phyloP scores from a whole-genome alignment of 495 filamentous ascomycete genomes.

The Lichenothelia convexa region DNA sequence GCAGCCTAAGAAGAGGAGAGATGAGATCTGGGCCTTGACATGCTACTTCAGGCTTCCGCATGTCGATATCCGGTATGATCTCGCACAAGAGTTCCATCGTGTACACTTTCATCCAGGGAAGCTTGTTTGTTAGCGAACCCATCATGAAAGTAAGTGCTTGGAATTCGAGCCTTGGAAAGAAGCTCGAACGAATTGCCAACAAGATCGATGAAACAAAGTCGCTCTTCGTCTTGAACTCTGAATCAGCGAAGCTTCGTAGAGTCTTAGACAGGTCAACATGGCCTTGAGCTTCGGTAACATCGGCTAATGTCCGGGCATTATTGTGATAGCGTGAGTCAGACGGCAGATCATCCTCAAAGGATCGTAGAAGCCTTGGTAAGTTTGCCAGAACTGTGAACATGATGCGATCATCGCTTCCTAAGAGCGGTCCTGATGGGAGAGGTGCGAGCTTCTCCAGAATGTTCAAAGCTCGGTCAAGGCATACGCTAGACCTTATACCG shows the following conservation, averaged over 20 bases:
- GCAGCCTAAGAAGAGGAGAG: slow-evolving; percentile 70
- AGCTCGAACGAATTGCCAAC: slow-evolving; percentile 56
- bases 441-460: slow-evolving; percentile 59
- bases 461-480: slow-evolving; percentile 55
- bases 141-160: slow-evolving; percentile 76
- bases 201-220: slow-evolving; percentile 66
- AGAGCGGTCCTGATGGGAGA: slow-evolving; percentile 61
- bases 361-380: slow-evolving; percentile 67
- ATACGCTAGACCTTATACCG: slow-evolving; percentile 71
- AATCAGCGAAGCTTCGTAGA: slow-evolving; percentile 50
- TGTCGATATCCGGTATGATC: slow-evolving; percentile 79
- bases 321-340: slow-evolving; percentile 35
- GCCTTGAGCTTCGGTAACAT: slow-evolving; percentile 53
- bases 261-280: slow-evolving; percentile 35
- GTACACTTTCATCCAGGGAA: slow-evolving; percentile 76
- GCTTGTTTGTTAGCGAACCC: slow-evolving; percentile 73
- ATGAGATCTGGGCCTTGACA: slow-evolving; percentile 88
- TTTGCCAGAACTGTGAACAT: slow-evolving; percentile 77
- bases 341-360: slow-evolving; percentile 43
- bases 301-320: slow-evolving; percentile 49
- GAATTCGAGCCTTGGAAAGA: slow-evolving; percentile 70
- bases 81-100: slow-evolving; percentile 78
- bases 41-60: slow-evolving; percentile 78
- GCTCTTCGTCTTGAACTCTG: slow-evolving; percentile 46
- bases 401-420: slow-evolving; percentile 63